These are phyloP conservation scores for Apophysomyces sp. DNA, from an alignment of 371 early-diverging fungal species.

Conservation along the genomic window DNA sequence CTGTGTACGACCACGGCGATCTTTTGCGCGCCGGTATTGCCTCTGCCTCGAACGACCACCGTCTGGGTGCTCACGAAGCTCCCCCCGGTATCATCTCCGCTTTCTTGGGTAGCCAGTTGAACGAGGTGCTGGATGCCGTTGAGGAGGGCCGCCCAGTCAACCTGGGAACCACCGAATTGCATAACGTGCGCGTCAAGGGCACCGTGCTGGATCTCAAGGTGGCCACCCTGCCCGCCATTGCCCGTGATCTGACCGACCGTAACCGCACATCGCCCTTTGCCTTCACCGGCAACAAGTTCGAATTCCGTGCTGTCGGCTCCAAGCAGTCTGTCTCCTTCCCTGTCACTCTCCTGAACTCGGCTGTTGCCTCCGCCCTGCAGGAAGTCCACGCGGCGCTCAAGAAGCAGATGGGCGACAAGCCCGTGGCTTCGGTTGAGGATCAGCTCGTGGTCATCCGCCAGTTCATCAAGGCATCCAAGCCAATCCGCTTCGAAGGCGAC, in stretches of 20 bases:
- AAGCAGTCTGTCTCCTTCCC: conserved; percentile 98
- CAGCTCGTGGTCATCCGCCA: conserved; percentile 84
- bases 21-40: conserved; percentile 81
- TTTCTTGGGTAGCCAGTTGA: conserved; percentile 91
- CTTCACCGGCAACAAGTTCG: conserved; percentile 99
- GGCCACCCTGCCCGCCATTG: conserved; percentile 85
- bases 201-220: conserved; percentile 91
- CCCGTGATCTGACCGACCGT: conserved; percentile 97
- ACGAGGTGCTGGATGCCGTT: conserved; percentile 84
- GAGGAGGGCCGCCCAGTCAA: conserved; percentile 81
- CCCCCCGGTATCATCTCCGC: conserved; percentile 93
- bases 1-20: conserved; percentile 86
- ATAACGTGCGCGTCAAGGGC: conserved; percentile 88
- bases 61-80: conserved; percentile 94
- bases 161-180: conserved; percentile 65
- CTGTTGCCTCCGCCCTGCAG: conserved; percentile 82
- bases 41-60: conserved; percentile 90
- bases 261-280: conserved; percentile 99
- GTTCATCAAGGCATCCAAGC: conserved; percentile 81
- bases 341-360: conserved; percentile 88
- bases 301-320: conserved; percentile 99
- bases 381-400: conserved; percentile 74
- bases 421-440: conserved; percentile 81
- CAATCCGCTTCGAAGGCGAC: conserved; percentile 96
- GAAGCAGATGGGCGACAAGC: conserved; percentile 77